These are phyloP conservation scores for Hymenoscyphus salicellus DNA, from an alignment of 2,329 filamentous ascomycete genomes.

Conservation along the genomic window DNA sequence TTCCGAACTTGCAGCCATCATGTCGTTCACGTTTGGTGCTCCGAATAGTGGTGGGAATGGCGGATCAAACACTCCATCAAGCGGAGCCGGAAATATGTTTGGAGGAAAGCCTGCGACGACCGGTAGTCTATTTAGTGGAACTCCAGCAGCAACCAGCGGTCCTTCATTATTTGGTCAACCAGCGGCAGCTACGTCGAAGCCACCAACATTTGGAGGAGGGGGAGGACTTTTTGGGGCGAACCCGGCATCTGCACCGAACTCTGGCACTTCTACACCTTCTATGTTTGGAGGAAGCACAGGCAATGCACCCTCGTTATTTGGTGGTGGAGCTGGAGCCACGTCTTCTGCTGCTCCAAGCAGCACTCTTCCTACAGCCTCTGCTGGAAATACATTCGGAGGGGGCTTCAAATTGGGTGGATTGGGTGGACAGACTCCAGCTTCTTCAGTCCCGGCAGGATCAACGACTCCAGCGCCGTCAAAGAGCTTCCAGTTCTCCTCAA, in stretches of 20 bases:
- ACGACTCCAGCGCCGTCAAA: conserved; percentile 31
- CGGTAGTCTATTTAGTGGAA: conserved; percentile 35
- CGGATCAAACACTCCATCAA: conserved; percentile 11
- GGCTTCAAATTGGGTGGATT: conserved; percentile 8
- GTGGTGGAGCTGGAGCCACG: conserved; percentile 19
- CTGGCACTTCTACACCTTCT: conserved; percentile 23
- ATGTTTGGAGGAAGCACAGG: conserved; percentile 32
- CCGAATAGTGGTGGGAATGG: conserved; percentile 16
- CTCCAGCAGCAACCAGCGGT: conserved; percentile 16
- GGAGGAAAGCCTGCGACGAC: conserved; percentile 10
- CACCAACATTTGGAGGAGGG: conserved; percentile 15
- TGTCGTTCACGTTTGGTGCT: conserved; percentile 36
- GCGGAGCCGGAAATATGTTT: conserved; percentile 14
- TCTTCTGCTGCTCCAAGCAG: conserved; percentile 24
- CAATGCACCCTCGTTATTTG: conserved; percentile 23
- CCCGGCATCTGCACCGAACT: conserved; percentile 18
- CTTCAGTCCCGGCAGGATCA: conserved; percentile 26
- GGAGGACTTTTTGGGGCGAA: conserved; percentile 19
- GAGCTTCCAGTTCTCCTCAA: conserved; percentile 25
- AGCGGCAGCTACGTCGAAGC: conserved; percentile 23
- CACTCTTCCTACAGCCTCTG: background rate
- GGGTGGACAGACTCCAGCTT: conserved; percentile 3
- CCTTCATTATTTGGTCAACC: conserved; percentile 21
- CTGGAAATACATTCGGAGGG: conserved; percentile 12
- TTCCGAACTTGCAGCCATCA: background rate